Evolutionary conservation across 2,329 filamentous ascomycete species (phyloP).

Genomic region (Pseudocercospora fuligena): DNA sequence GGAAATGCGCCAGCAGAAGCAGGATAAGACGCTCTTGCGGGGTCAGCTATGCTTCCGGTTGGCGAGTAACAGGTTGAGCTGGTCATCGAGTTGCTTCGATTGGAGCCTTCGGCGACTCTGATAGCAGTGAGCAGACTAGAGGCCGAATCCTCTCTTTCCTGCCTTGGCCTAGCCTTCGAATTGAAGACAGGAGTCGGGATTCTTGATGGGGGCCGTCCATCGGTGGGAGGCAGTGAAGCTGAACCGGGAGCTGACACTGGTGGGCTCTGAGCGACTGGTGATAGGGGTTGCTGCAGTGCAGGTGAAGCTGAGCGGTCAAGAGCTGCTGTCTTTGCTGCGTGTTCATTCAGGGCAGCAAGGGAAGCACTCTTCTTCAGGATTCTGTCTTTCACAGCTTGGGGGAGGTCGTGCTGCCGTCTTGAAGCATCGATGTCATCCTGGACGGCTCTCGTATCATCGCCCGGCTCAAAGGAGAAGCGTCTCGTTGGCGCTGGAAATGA

Average conservation of each 20-base stretch:
- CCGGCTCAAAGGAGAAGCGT: conserved; percentile 52
- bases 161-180: conserved; percentile 42
- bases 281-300: conserved; percentile 13
- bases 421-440: neutral
- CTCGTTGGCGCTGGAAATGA: conserved; percentile 24
- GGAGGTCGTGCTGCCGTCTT: conserved; percentile 17
- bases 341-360: conserved; percentile 22
- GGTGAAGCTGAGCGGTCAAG: conserved; percentile 5
- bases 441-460: conserved; percentile 42
- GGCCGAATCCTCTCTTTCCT: conserved; percentile 45
- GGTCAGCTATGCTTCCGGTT: conserved; percentile 23
- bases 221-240: conserved; percentile 8
- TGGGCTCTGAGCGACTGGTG: conserved; percentile 34
- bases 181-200: conserved; percentile 51
- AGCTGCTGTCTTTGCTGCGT: conserved; percentile 10
- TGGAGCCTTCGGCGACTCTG: conserved; percentile 31
- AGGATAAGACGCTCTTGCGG: conserved; percentile 8
- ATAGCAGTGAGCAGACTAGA: conserved; percentile 45
- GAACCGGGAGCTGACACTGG: conserved; percentile 23
- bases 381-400: conserved; percentile 17
- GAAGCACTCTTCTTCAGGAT: conserved; percentile 36
- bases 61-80: conserved; percentile 36
- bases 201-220: conserved; percentile 39
- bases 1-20: neutral
- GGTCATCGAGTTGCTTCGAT: conserved; percentile 31